Base-by-base conservation (phyloP, 176 grass and related monocot genomes). In the Musa acuminata region DNA sequence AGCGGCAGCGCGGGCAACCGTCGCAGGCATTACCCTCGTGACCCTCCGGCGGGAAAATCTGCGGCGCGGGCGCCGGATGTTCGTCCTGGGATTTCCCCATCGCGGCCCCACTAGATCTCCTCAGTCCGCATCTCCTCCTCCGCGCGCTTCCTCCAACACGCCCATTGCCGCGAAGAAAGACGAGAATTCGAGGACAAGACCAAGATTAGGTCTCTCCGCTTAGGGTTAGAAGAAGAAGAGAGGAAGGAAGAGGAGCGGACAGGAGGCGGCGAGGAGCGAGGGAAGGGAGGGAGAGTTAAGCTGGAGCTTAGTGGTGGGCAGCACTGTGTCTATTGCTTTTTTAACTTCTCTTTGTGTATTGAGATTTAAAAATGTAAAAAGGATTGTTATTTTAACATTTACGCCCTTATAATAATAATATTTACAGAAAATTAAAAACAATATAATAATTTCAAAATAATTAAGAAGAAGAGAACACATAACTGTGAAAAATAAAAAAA, bases 1-100 rank as follows among this genome's bases (percentile, higher is more conserved):
- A 54, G 22, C 71, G 13, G 77, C 84, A 85, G 11, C 78, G 55
- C 78, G 8, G 13, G 20, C 69, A 72, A 12, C 69, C 54, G 21
- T 26, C 54, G 55, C 25, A 35, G 52, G 48, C 81, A 75, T 54
- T 73, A 11, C 71, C 71, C 11, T 25, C 71, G 13, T n/a, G 22
- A 55, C 29, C 16, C 7, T 53, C 71, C 71, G 19, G 12, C 9
- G 53, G 55, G 8, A 4, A n/a, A 65, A 9, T 9, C 21, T 52
- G 54, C 52, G 72, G 29, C 76, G 50, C 67, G 78, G 55, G 8
- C 29, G 17, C 22, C 22, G 67, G 21, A 26, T 70, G 79, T 57
- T 82, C 80, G 14, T 73, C 82, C 19, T 72, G 54, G 29, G 29
- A 49, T 49, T 80, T 80, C 54, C 78, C 78, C 78, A 80, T 80